Conservation (phyloP, 805 yeast genomes). For the Metschnikowia reukaufii region DNA sequence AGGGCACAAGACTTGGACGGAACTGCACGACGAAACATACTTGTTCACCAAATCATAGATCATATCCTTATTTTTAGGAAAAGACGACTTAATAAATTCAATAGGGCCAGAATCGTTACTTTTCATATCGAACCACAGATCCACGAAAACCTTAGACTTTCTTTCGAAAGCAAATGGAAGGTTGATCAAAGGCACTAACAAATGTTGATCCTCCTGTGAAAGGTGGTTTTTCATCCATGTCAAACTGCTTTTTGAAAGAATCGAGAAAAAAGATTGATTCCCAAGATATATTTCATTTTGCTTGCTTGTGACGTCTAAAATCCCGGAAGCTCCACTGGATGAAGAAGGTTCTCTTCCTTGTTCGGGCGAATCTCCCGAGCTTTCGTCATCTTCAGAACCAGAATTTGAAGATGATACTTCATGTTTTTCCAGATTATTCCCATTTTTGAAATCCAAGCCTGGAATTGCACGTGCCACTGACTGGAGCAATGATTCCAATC, state of each 20-base stretch:
- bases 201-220: slow-evolving; percentile 21
- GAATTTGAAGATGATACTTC: background rate
- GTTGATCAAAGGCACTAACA: slow-evolving; percentile 28
- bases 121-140: slow-evolving; percentile 35
- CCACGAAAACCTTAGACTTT: slow-evolving; percentile 19
- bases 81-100: slow-evolving; percentile 26
- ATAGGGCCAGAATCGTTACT: slow-evolving; percentile 19
- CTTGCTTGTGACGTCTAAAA: background rate
- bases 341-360: background rate
- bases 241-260: slow-evolving; percentile 36
- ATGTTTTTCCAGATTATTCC: background rate
- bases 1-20: slow-evolving; percentile 7
- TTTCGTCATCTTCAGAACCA: slow-evolving; percentile 1
- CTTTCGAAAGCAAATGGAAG: slow-evolving; percentile 27
- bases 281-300: slow-evolving; percentile 29
- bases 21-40: slow-evolving; percentile 2
- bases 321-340: background rate
- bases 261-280: slow-evolving; percentile 36
- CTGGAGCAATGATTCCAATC: slow-evolving; percentile 7
- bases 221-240: slow-evolving; percentile 32
- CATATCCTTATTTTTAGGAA: slow-evolving; percentile 20
- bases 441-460: background rate
- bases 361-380: background rate
- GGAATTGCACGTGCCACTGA: background rate
- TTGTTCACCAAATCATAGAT: slow-evolving; percentile 6